Evolutionary conservation across 2,329 filamentous ascomycete genomes (phyloP).

Genomic region (Fusarium avenaceum): DNA sequence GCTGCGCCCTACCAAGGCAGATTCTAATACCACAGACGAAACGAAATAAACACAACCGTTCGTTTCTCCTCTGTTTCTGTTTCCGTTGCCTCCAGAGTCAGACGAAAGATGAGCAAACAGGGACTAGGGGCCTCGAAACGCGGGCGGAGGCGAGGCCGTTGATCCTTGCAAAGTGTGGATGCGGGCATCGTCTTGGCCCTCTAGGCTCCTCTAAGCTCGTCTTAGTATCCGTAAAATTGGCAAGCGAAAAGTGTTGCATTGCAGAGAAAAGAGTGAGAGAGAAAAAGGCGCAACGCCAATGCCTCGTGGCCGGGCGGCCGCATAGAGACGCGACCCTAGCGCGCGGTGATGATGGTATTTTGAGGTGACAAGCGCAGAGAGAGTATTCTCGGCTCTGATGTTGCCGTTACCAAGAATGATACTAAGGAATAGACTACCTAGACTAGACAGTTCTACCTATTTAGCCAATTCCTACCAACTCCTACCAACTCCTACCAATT

Average conservation of each 20-base stretch:
- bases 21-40: slow-evolving; percentile 4
- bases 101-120: slow-evolving; percentile 23
- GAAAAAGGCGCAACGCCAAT: slow-evolving; percentile 2
- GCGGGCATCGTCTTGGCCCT: slow-evolving; percentile 15
- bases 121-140: slow-evolving; percentile 34
- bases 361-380: slow-evolving; percentile 2
- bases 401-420: slow-evolving; percentile 23
- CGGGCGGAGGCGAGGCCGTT: slow-evolving; percentile 25
- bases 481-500: too few relatives aligned
- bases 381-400: slow-evolving; percentile 11
- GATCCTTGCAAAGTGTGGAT: slow-evolving; percentile 21
- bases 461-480: too few relatives aligned
- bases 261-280: neutral
- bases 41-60: slow-evolving; percentile 9
- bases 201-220: too few relatives aligned
- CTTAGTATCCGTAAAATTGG: too few relatives aligned
- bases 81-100: slow-evolving; percentile 20
- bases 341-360: slow-evolving; percentile 6
- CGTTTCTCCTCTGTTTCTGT: slow-evolving; percentile 20
- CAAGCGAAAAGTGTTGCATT: slow-evolving; percentile 6
- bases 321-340: slow-evolving; percentile 42
- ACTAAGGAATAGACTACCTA: neutral
- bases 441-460: too few relatives aligned
- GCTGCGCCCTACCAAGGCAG: slow-evolving; percentile 25
- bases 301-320: slow-evolving; percentile 41